Percentiles rank a stretch among this genome's conserved stretches.
These are phyloP conservation scores for Chrysochromulina tobinii DNA, from an alignment of 78 protist species.

Conservation along the genomic window DNA sequence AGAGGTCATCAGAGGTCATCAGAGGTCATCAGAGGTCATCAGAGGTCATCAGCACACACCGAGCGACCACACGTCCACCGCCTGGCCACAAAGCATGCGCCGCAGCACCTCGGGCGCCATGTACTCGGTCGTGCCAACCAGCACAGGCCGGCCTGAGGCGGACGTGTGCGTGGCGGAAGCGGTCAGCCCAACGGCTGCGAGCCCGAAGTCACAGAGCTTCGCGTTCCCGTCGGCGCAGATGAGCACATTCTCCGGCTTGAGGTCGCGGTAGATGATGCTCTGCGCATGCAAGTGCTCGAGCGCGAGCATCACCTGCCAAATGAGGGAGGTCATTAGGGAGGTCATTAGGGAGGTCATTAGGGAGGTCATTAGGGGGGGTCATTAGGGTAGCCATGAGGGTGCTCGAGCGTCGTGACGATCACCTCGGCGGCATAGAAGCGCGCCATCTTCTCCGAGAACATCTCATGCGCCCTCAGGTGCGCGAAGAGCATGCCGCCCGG, in stretches of 20 bases:
- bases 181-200: neutral
- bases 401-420: too few species aligned
- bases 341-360: too few species aligned
- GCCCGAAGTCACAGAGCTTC: neutral
- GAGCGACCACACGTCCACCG: neutral
- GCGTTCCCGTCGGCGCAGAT: constrained; percentile 2
- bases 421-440: too few species aligned
- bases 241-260: neutral
- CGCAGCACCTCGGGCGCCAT: neutral
- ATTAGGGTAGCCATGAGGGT: too few species aligned
- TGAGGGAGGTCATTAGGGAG: too few species aligned
- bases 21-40: too few species aligned
- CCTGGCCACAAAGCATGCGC: neutral
- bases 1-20: too few species aligned
- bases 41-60: neutral
- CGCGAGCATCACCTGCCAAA: neutral
- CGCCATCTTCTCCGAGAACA: neutral
- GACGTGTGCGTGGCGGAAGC: neutral
- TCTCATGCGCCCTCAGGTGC: neutral
- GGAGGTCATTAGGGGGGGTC: too few species aligned
- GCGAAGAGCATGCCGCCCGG: neutral
- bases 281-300: neutral
- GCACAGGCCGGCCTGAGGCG: neutral
- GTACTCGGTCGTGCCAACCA: neutral
- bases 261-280: neutral